Base-by-base conservation (phyloP, 2,329 filamentous ascomycete species). In the Monilinia polystroma region DNA sequence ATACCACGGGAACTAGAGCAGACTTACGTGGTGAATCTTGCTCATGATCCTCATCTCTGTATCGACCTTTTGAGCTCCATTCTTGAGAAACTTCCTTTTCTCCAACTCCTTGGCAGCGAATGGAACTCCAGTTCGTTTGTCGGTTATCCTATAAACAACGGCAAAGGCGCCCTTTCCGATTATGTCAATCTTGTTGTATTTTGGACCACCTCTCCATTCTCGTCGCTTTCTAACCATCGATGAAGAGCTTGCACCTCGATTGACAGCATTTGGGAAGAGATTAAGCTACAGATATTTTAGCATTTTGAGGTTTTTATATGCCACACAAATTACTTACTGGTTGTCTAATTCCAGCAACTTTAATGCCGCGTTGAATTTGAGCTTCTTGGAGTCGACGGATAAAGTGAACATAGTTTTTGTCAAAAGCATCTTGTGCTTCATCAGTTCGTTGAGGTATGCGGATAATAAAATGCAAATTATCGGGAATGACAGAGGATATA, bases 1-100 rank as follows among this genome's bases (percentile, higher is more conserved):
- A 52, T 32, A n/a, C 20, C n/a, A 26, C 29, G 23, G 14, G 38
- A 70, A 20, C 20, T 10, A 47, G 52, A 49, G 29, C 8, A 32
- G 35, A 78, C 90, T 83, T 80, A 93, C 90, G 80, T 99, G 95
- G 64, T 88, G 82, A 63, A 98, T 85, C 64, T 83, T 85, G 74
- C 90, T 87, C 92, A 99, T 98, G 73, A 99, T 98, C 71, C 87
- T 90, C 89, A 99, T 94, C 79, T 99, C 95, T 73, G 96, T 97
- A 75, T 97, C 92, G 18, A 98, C 90, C 77, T 96, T 97, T 71
- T 93, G 89, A 16, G 29, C 43, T 2, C 93, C 93, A 73, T 97
- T 95, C 80, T 96, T 97, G 81, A 97, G 91, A 75, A 97, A 96
- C 23, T 89, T 88, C 63, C 91, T 87, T 80, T 97, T 98, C 78